Evolutionary conservation across 257 asterid species (phyloP).

Genomic region (Cinchona pubescens): DNA sequence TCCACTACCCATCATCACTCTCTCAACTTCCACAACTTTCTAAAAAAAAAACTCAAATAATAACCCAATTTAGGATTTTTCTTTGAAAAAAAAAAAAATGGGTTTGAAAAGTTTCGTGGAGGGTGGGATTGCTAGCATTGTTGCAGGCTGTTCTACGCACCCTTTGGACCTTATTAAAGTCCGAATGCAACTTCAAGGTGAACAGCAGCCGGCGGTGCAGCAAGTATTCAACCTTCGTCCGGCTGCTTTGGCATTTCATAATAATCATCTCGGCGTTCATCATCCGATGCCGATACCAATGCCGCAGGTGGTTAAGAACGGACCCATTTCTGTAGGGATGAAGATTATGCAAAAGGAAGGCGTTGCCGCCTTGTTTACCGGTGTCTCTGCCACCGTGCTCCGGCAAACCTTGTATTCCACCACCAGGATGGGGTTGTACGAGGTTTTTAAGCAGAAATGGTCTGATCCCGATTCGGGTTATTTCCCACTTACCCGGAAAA

Average conservation of each 20-base stretch:
- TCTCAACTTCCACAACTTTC: no score
- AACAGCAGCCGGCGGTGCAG: constrained; percentile 24
- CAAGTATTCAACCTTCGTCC: constrained; percentile 36
- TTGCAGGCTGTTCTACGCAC: constrained; percentile 66
- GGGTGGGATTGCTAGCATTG: constrained; percentile 63
- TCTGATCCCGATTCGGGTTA: constrained; percentile 37
- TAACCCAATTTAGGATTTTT: background rate
- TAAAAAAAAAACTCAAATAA: no score
- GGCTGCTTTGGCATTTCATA: constrained; percentile 37
- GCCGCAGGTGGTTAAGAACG: constrained; percentile 23
- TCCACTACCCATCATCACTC: no score
- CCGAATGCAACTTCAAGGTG: constrained; percentile 67
- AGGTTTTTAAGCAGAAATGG: constrained; percentile 58
- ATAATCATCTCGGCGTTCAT: constrained; percentile 7
- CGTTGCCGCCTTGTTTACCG: constrained; percentile 52
- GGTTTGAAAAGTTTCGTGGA: constrained; percentile 54
- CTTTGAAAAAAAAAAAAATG: constrained; percentile 11
- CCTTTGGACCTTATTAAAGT: constrained; percentile 56
- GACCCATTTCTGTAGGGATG: constrained; percentile 46
- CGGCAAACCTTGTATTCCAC: constrained; percentile 63
- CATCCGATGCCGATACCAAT: constrained; percentile 16
- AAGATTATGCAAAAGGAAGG: constrained; percentile 55
- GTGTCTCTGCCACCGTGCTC: constrained; percentile 69
- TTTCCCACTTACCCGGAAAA: constrained; percentile 37
- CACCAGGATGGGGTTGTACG: constrained; percentile 69